Percentiles rank a stretch among this genome's conserved stretches.
These are phyloP conservation scores for Colletotrichum liriopes DNA, from an alignment of 2,329 filamentous ascomycete species.

Conservation along the genomic window DNA sequence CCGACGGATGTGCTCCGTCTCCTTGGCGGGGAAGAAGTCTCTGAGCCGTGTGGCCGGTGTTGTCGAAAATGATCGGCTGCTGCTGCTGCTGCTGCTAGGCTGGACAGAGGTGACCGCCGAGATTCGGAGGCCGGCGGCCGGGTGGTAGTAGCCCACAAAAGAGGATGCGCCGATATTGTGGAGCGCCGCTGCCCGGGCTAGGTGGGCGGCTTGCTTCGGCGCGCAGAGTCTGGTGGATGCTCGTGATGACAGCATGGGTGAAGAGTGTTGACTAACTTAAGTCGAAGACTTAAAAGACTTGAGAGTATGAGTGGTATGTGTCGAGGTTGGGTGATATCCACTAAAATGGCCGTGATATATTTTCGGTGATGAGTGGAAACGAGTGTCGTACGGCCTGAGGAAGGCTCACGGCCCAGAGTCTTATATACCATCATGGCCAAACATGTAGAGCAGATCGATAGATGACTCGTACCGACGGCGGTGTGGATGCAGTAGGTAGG, in stretches of 20 bases:
- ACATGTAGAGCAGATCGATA: background rate
- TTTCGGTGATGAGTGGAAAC: conserved; percentile 9
- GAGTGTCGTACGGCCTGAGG: conserved; percentile 21
- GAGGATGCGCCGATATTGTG: conserved; percentile 36
- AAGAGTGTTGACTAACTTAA: conserved; percentile 3
- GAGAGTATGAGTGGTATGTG: background rate
- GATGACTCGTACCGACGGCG: background rate
- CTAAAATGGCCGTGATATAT: background rate
- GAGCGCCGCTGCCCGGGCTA: conserved; percentile 46
- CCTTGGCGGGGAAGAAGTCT: conserved; percentile 76
- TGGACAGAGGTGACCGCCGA: conserved; percentile 46
- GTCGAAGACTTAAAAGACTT: background rate
- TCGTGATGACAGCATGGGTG: conserved; percentile 49
- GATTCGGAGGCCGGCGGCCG: conserved; percentile 49
- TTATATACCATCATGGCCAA: conserved; percentile 32
- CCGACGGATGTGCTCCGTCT: conserved; percentile 73
- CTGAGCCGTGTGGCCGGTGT: conserved; percentile 62
- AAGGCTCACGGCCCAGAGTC: conserved; percentile 17
- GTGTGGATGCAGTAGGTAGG: background rate
- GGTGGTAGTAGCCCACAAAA: conserved; percentile 39
- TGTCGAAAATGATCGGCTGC: conserved; percentile 62
- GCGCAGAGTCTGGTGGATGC: conserved; percentile 49
- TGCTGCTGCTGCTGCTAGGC: conserved; percentile 41
- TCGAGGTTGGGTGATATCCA: conserved; percentile 1
- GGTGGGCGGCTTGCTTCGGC: conserved; percentile 46